These are phyloP conservation scores for Globisporangium carolinianum DNA, from an alignment of 352 stramenopile species.

Conservation along the genomic window DNA sequence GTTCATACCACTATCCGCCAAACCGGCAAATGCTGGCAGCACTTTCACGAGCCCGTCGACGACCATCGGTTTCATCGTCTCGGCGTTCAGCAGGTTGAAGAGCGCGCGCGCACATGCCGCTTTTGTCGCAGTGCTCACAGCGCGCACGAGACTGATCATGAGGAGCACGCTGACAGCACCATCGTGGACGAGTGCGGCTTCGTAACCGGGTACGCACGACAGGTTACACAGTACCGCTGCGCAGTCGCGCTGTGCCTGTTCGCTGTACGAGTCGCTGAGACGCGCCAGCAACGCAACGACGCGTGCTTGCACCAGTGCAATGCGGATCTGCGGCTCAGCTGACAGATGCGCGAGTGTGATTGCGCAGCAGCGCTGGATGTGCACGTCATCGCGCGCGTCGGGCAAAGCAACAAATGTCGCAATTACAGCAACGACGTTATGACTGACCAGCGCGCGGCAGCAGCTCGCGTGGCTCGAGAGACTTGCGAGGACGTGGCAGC, in stretches of 20 bases:
- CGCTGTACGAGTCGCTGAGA: slow-evolving; percentile 78
- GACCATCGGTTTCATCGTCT: slow-evolving; percentile 60
- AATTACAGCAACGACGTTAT: slow-evolving; percentile 48
- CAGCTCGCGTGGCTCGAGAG: slow-evolving; percentile 66
- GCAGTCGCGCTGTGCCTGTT: slow-evolving; percentile 72
- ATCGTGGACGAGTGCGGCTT: slow-evolving; percentile 44
- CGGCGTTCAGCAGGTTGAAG: slow-evolving; percentile 50
- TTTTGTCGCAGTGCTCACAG: slow-evolving; percentile 51
- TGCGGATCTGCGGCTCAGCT: slow-evolving; percentile 36
- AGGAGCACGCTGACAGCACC: slow-evolving; percentile 60
- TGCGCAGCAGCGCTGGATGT: slow-evolving; percentile 59
- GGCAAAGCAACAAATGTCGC: slow-evolving; percentile 27
- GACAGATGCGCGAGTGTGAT: slow-evolving; percentile 68
- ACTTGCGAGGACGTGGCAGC: slow-evolving; percentile 69
- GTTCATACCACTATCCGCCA: no score
- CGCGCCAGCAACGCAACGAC: slow-evolving; percentile 45
- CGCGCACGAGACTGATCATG: slow-evolving; percentile 78
- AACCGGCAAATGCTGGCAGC: slow-evolving; percentile 29
- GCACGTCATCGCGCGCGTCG: slow-evolving; percentile 36
- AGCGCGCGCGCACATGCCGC: slow-evolving; percentile 61
- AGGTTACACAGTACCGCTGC: slow-evolving; percentile 70
- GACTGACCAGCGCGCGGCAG: slow-evolving; percentile 38
- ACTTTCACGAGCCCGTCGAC: slow-evolving; percentile 65
- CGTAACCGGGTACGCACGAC: slow-evolving; percentile 40
- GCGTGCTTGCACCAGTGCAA: slow-evolving; percentile 35